Base-by-base conservation (phyloP, 2,329 filamentous ascomycete species). In the Exophiala sideris region DNA sequence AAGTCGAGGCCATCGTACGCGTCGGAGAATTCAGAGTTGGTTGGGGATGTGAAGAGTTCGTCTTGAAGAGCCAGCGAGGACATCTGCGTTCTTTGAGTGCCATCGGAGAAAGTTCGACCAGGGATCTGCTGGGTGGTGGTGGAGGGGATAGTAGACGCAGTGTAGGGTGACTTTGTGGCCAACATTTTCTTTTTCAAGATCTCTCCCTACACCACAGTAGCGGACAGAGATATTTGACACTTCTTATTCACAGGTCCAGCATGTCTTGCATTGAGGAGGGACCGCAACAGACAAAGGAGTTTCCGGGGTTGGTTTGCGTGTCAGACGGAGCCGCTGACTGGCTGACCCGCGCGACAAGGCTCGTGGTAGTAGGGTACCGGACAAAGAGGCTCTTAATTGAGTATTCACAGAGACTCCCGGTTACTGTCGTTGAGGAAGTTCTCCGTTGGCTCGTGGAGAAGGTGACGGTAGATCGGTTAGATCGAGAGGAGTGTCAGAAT, bases 11-110 rank as follows among this genome's bases (percentile, higher is more conserved):
- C 82, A 62, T 92, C 89, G 64, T 82, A 80, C 39, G 71, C 73
- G 62, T 95, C 91, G 20, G 89, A 94, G 71, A 96, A 96, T 64
- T 96, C 91, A 24, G 90, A 95, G 67, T 95, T 89, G 61, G 91
- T 96, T 41, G 91, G 91, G 68, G 89, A 95, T 39, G 84, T 82
- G 67, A 88, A 92, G 21, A 68, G 64, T 39, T 66, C 64, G 24
- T 70, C 69, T 60, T 73, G 70, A 59, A 61, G 68, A 69, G 60
- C 51, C 38, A 68, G 63, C 2, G 66, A 64, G n/a, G 70, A 63
- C n/a, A 67, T 64, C 54, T 71, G 70, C 41, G 67, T 66, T n/a
- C 67, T 52, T 14, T 67, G 62, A 40, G 64, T 60, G 10, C 52
- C 46, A 45, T 63, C 57, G 33, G 60, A 59, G 46, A 63, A 58